Evolutionary conservation across 1,284 basidiomycete genomes (phyloP).

Genomic region (Hemileia vastatrix): DNA sequence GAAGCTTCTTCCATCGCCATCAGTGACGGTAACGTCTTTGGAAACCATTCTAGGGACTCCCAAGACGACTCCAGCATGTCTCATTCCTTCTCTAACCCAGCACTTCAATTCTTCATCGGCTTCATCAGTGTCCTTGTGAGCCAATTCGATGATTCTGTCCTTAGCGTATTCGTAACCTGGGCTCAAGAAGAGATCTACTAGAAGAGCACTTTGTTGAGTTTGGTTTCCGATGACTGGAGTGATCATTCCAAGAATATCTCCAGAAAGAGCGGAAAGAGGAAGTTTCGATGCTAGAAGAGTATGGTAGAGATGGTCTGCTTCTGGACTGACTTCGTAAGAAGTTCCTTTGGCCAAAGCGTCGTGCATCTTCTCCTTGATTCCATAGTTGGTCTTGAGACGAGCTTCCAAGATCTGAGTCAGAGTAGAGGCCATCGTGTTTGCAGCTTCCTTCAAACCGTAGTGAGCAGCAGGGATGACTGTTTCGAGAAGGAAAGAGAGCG

Average conservation of each 20-base stretch:
- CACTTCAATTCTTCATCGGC: conserved; percentile 24
- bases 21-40: conserved; percentile 17
- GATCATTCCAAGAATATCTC: conserved; percentile 17
- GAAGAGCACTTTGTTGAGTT: conserved; percentile 24
- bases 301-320: conserved; percentile 24
- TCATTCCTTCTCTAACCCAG: conserved; percentile 27
- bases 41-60: conserved; percentile 24
- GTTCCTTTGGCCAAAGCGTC: conserved; percentile 26
- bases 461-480: conserved; percentile 59
- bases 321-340: conserved; percentile 19
- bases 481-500: conserved; percentile 57
- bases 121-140: conserved; percentile 11
- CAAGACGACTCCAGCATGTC: conserved; percentile 22
- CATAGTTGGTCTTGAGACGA: conserved; percentile 20
- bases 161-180: conserved; percentile 20
- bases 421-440: conserved; percentile 2
- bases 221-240: conserved; percentile 26
- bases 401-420: conserved; percentile 20
- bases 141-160: conserved; percentile 24
- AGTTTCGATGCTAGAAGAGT: conserved; percentile 5
- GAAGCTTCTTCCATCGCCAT: conserved; percentile 19
- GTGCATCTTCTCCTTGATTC: conserved; percentile 22
- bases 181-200: conserved; percentile 25
- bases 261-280: conserved; percentile 13
- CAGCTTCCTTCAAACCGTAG: conserved; percentile 24